Conservation (phyloP, 495 filamentous ascomycete species). For the Penicillium arizonense region DNA sequence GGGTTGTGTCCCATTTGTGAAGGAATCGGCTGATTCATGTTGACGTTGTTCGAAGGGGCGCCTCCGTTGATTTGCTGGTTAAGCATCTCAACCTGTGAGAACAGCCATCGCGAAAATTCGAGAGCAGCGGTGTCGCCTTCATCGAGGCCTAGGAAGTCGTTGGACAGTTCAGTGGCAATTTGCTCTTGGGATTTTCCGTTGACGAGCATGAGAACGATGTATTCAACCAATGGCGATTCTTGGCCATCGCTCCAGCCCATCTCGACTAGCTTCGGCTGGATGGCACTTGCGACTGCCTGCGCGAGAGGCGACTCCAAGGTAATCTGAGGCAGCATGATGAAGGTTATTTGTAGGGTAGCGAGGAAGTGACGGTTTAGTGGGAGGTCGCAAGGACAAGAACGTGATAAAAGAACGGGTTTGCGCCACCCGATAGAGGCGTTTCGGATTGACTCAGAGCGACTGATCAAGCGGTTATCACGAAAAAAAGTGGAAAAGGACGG, state of each 20-base stretch:
- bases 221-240: conserved; percentile 85
- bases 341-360: background rate
- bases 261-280: conserved; percentile 93
- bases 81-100: conserved; percentile 73
- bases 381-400: conserved; percentile 1
- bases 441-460: background rate
- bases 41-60: conserved; percentile 16
- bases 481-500: background rate
- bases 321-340: conserved; percentile 22
- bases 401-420: conserved; percentile 10
- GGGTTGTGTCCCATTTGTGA: conserved; percentile 31
- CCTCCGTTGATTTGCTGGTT: conserved; percentile 59
- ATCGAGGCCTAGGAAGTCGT: conserved; percentile 79
- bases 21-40: conserved; percentile 32
- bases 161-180: conserved; percentile 83
- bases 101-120: conserved; percentile 88
- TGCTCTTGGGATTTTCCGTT: conserved; percentile 90
- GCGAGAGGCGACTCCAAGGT: conserved; percentile 58
- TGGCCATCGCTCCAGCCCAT: conserved; percentile 85
- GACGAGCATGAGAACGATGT: conserved; percentile 93
- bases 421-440: conserved; percentile 11
- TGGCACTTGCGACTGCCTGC: conserved; percentile 70
- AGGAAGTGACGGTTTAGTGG: background rate
- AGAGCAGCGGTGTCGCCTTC: conserved; percentile 79
- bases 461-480: background rate